These are phyloP conservation scores for Beauveria sp. DNA, from an alignment of 2,329 filamentous ascomycete species.

Conservation along the genomic window DNA sequence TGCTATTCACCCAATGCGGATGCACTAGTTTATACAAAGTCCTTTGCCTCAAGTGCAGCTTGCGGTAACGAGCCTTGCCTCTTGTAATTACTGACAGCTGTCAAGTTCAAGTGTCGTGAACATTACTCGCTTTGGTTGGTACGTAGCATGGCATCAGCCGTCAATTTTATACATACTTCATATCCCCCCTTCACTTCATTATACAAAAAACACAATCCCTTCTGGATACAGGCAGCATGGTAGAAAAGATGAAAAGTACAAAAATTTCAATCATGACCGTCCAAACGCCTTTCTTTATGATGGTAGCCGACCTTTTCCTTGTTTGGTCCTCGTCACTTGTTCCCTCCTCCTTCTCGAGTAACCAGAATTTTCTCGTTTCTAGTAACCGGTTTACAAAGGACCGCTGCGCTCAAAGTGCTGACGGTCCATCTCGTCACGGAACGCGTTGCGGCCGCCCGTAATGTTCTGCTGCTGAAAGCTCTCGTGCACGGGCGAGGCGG, in stretches of 20 bases:
- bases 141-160: not conserved
- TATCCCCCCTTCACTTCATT: not conserved
- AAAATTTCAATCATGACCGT: constrained; percentile 2
- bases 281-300: constrained; percentile 1
- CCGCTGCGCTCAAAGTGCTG: constrained; percentile 33
- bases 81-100: too few species aligned
- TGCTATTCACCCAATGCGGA: too few species aligned
- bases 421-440: constrained; percentile 42
- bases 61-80: too few species aligned
- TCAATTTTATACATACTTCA: not conserved
- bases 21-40: too few species aligned
- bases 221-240: not conserved
- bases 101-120: too few species aligned
- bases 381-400: not conserved
- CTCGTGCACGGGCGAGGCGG: constrained; percentile 37
- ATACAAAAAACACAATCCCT: not conserved
- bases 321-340: not conserved
- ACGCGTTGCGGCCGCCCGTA: constrained; percentile 32
- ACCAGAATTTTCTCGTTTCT: too few species aligned
- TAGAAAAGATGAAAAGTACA: not conserved
- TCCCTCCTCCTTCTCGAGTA: not conserved
- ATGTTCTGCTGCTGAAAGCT: constrained; percentile 31
- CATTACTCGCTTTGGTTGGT: too few species aligned
- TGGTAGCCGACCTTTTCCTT: not conserved
- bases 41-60: too few species aligned